Conservation (phyloP, 176 grass and related monocot genomes). For the Triticum aestivum region DNA sequence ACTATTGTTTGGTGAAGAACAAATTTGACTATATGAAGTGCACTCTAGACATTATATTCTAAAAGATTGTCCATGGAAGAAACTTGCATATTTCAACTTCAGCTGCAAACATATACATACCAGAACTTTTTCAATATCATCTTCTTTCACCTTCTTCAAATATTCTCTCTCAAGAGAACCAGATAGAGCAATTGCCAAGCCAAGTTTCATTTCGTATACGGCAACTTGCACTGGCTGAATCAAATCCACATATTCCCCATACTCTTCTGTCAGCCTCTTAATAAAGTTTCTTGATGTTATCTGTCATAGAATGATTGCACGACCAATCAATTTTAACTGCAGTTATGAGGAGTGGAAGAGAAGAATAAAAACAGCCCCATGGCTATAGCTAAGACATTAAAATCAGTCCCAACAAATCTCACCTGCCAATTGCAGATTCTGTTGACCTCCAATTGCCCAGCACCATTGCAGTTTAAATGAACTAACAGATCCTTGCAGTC, state of each 20-base stretch:
- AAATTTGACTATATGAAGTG: slow-evolving; percentile 2
- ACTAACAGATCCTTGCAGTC: slow-evolving; percentile 46
- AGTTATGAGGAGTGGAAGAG: background rate
- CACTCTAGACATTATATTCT: background rate
- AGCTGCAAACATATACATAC: slow-evolving; percentile 47
- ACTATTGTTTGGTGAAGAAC: background rate
- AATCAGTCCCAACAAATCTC: slow-evolving; percentile 20
- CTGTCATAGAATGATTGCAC: slow-evolving; percentile 31
- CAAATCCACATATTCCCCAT: slow-evolving; percentile 76
- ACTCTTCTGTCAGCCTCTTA: slow-evolving; percentile 76
- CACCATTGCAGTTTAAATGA: slow-evolving; percentile 39
- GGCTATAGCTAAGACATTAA: slow-evolving; percentile 9
- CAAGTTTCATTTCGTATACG: slow-evolving; percentile 97
- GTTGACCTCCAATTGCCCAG: slow-evolving; percentile 54
- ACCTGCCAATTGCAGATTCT: slow-evolving; percentile 90
- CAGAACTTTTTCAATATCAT: slow-evolving; percentile 56
- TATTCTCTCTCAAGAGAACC: slow-evolving; percentile 72
- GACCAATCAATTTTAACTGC: background rate
- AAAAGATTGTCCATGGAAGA: background rate
- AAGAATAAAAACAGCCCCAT: slow-evolving; percentile 12
- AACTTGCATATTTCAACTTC: background rate
- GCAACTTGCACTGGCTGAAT: slow-evolving; percentile 95
- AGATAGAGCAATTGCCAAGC: slow-evolving; percentile 68
- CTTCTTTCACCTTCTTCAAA: slow-evolving; percentile 63
- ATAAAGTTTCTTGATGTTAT: slow-evolving; percentile 70